Percentiles rank a stretch among this genome's conserved stretches.
Evolutionary conservation across 164 flowering plant species (phyloP).

Genomic region (Tinospora cordifolia): DNA sequence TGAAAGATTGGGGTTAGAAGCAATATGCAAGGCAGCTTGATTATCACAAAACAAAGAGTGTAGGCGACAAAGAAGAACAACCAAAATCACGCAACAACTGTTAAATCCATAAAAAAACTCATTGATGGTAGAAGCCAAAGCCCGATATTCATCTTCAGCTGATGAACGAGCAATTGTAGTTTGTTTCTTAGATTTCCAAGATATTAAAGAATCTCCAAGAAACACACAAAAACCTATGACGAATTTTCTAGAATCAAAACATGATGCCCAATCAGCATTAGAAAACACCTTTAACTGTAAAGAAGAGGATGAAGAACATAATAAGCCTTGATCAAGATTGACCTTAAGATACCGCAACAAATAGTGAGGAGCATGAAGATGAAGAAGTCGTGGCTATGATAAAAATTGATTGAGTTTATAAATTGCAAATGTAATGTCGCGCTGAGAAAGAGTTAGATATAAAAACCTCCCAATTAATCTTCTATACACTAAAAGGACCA

Average conservation of each 20-base stretch:
- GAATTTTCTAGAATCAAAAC: not conserved
- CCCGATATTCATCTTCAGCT: conserved; percentile 8
- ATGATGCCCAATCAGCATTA: not conserved
- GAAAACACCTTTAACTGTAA: not conserved
- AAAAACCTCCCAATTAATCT: too few species aligned
- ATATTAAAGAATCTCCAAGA: conserved; percentile 4
- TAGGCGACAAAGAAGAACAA: too few species aligned
- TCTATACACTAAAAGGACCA: too few species aligned
- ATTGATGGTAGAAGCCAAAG: not conserved
- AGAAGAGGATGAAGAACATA: not conserved
- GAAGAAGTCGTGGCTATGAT: not conserved
- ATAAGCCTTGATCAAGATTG: not conserved
- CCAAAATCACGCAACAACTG: not conserved
- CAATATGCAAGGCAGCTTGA: not conserved
- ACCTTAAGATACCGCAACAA: not conserved
- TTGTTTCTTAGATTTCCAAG: conserved; percentile 13
- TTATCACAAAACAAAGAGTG: not conserved
- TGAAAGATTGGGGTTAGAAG: too few species aligned
- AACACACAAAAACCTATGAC: not conserved
- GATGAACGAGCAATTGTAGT: not conserved
- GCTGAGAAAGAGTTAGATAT: not conserved
- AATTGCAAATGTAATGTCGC: not conserved
- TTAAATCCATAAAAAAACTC: not conserved
- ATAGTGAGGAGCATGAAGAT: not conserved
- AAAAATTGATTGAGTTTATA: not conserved